Evolutionary conservation across 257 asterid species (phyloP), one percentile per base, ranked within the genome.

Genomic region (Capsicum pubescens): DNA sequence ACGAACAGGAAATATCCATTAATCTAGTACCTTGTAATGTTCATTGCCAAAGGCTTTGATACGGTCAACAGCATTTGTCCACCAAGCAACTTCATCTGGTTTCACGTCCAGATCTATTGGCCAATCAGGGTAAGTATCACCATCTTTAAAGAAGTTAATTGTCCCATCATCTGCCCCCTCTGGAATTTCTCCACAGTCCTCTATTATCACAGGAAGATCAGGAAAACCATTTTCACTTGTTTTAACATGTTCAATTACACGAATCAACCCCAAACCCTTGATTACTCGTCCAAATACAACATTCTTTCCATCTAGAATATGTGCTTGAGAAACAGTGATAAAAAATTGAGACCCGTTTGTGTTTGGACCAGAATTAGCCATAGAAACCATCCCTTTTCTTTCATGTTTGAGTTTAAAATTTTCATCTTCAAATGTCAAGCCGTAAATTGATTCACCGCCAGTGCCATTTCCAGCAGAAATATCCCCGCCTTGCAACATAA

Each of bases 221-320:
- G 98, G 96, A 83, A 13, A 72, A 68, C 83, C 61, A 36, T 87
- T 87, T 32, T 89, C 93, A 6, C n/a, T 85, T 14, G 88, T 87
- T 6, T 84, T 69, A 46, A 86, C 88, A 88, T 84, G 88, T 87
- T 94, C 98, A 84, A 94, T 87, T 32, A 91, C 82, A 72, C 98
- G 97, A 72, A 94, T 85, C 84, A 91, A 88, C 32, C 93, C 94
- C 82, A 94, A 86, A 79, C 98, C 98, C 88, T 86, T 93, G 68
- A 91, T 84, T 66, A 93, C 92, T 86, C 90, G 90, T 17, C 98
- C 97, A 86, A 94, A 94, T 66, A 94, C 98, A 72, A 94, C 97
- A 63, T 92, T 90, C 58, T 94, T 90, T 80, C 96, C 97, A 89
- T 94, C 95, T 4, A 92, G 80, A 77, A 83, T 83, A 69, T 90